phyloP scores from a whole-genome alignment of 768 basidiomycete species.

The Auricularia sp. region DNA sequence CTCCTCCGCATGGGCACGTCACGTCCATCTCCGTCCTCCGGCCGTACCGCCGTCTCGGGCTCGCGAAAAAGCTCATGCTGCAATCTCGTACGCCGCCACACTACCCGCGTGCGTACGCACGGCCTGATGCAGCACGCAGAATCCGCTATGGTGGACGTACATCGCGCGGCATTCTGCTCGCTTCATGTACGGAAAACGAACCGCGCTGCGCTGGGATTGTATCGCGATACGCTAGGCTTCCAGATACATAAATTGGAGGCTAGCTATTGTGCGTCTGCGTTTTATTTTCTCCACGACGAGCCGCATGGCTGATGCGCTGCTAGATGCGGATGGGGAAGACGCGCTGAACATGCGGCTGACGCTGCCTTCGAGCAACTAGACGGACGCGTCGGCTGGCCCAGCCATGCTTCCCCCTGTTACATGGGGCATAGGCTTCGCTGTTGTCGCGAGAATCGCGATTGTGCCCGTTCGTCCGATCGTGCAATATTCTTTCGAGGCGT shows the following conservation, averaged over 20 bases:
- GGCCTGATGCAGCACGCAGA: conserved; percentile 18
- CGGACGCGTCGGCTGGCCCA: too few relatives aligned
- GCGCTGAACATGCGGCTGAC: conserved; percentile 80
- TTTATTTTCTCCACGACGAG: neutral
- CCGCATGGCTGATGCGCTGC: neutral
- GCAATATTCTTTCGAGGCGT: too few relatives aligned
- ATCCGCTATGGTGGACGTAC: conserved; percentile 37
- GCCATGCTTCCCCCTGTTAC: too few relatives aligned
- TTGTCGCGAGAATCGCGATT: too few relatives aligned
- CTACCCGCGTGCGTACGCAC: neutral
- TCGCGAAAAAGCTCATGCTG: conserved; percentile 91
- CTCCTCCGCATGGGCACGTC: conserved; percentile 72
- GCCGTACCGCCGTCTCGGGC: conserved; percentile 79
- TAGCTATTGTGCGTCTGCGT: conserved; percentile 29
- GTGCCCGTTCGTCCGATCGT: too few relatives aligned
- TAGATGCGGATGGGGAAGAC: conserved; percentile 92
- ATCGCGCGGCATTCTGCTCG: conserved; percentile 32
- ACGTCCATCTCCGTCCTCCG: conserved; percentile 93
- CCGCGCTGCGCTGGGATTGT: conserved; percentile 36
- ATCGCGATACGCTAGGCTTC: conserved; percentile 39
- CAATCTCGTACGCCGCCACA: conserved; percentile 61
- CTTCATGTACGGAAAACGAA: conserved; percentile 40
- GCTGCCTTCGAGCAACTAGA: too few relatives aligned
- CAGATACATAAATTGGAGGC: conserved; percentile 35
- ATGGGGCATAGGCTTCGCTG: too few relatives aligned